Base-by-base conservation (phyloP, 2,329 filamentous ascomycete species). In the Paraconiothyrium sp. region DNA sequence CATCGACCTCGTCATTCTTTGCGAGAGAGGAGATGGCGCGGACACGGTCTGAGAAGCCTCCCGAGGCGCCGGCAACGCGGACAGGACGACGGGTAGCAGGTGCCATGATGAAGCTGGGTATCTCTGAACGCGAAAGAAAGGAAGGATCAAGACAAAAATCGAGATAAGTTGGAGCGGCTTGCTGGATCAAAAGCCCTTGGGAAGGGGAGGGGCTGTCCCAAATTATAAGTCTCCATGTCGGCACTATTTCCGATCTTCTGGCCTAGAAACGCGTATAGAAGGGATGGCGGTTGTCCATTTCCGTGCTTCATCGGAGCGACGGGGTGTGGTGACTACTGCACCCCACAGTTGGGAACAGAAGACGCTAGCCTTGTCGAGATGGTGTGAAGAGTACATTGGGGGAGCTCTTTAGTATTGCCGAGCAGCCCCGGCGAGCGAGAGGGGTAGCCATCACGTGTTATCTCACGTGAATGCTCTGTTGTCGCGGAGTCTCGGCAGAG, bases 11-110 rank as follows among this genome's bases (percentile, higher is more conserved):
- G 48, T 72, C 70, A 50, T 70, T 66, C 62, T 77, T 76, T 41
- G 80, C 80, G n/a, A 82, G 72, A 35, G 78, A 77, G 32, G 73
- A 66, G 57, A 81, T 81, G 59, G 80, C 80, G 22, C 79, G 75
- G 61, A 81, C 78, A 39, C 80, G 75, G 67, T 82, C 80, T 22
- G 79, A 80, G 72, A 82, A 82, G 34, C 80, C 80, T 32, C 81
- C 80, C 16, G 79, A 81, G 47, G 79, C 76, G 59, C 79, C 80
- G 58, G 79, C 80, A 63, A 82, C 79, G 62, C 78, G 78, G 62
- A 82, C 78, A 8, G 79, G 73, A 41, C 70, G 61, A 41, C 69
- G 70, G 54, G 63, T 47, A 56, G 67, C 64, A 22, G 70, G 66
- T 11, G 70, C 65, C 70, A 72, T 72, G 2, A 39, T 61, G 39